Evolutionary conservation across 495 filamentous ascomycete genomes (phyloP), one percentile per base, ranked within the genome.

Genomic region (Ascobolus immersus): DNA sequence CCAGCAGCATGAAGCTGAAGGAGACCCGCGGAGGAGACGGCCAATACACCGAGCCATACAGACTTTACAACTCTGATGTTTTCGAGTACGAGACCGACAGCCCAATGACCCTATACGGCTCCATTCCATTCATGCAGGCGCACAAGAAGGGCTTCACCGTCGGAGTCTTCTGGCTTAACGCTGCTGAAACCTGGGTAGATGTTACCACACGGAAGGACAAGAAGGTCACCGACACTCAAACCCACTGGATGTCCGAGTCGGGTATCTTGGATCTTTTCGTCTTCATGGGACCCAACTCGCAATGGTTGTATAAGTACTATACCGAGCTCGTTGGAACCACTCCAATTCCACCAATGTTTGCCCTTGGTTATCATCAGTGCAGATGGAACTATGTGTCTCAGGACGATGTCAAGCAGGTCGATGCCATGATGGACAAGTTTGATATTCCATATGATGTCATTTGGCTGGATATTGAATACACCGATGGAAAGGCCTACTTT

Each of bases 311-410:
- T 36, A 70, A 71, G 35, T 65, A 65, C 4, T 96, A 92, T 51
- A 69, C 67, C 29, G 76, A 89, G 49, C 69, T 94, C n/a, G 94
- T 89, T 4, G 86, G 86, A n/a, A 82, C 70, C 42, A 81, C 78
- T 17, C 66, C 79, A 36, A 64, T 96, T 42, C 86, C 86, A 4
- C 77, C 90, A 46, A 69, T 79, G 36, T 96, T 94, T 44, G 64
- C 84, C 4, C 68, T 94, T 38, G 86, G 62, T 9, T 92, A 96
- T 50, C 86, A 96, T 45, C 86, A 96, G 50, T 93, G 86, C 52
- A 72, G 86, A 41, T 96, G 86, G 86, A 96, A 96, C 55, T 96
- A 96, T 49, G 68, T 91, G 40, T 89, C 77, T 2, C 82, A 93
- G 43, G 78, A 91, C 36, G 86, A 96, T 52, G 80, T 96, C 37